Evolutionary conservation across 1,284 basidiomycete genomes (phyloP).

Genomic region (Cutaneotrichosporon sp.): DNA sequence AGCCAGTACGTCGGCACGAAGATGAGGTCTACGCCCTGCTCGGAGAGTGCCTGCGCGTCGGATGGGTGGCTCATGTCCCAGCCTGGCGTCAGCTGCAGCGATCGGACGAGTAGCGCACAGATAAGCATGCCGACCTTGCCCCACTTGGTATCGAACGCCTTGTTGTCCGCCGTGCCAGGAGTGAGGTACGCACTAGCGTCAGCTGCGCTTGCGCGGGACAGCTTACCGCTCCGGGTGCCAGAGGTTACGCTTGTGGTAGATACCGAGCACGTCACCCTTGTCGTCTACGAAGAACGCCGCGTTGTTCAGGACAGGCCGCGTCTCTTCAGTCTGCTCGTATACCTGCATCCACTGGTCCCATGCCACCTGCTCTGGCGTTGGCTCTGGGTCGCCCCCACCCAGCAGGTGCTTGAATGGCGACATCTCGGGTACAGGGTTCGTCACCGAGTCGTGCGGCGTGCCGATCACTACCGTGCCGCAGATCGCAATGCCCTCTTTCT

Average conservation of each 20-base stretch:
- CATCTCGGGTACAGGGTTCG: slow-evolving; percentile 13
- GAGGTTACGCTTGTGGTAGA: slow-evolving; percentile 45
- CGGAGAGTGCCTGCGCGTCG: slow-evolving; percentile 33
- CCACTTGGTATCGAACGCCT: slow-evolving; percentile 43
- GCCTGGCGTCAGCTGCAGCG: slow-evolving; percentile 21
- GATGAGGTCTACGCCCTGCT: slow-evolving; percentile 42
- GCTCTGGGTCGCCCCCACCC: slow-evolving; percentile 11
- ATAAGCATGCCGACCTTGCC: slow-evolving; percentile 45
- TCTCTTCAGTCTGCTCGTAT: slow-evolving; percentile 23
- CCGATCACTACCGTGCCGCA: slow-evolving; percentile 42
- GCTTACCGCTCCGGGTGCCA: slow-evolving; percentile 48
- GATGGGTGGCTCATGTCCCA: slow-evolving; percentile 47
- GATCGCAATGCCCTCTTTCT: slow-evolving; percentile 27
- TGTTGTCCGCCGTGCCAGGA: slow-evolving; percentile 30
- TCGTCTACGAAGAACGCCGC: slow-evolving; percentile 45
- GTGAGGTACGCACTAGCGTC: slow-evolving; percentile 38
- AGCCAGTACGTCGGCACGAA: slow-evolving; percentile 47
- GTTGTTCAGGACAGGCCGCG: slow-evolving; percentile 27
- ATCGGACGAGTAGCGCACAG: slow-evolving; percentile 28
- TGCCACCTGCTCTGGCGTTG: slow-evolving; percentile 9
- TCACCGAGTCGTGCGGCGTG: slow-evolving; percentile 6
- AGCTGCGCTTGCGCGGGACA: background rate
- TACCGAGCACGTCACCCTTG: slow-evolving; percentile 26
- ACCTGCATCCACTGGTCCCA: slow-evolving; percentile 33
- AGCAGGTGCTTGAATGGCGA: slow-evolving; percentile 35